phyloP scores from a whole-genome alignment of 108 stramenopile species.

The Discostella pseudostelligera region DNA sequence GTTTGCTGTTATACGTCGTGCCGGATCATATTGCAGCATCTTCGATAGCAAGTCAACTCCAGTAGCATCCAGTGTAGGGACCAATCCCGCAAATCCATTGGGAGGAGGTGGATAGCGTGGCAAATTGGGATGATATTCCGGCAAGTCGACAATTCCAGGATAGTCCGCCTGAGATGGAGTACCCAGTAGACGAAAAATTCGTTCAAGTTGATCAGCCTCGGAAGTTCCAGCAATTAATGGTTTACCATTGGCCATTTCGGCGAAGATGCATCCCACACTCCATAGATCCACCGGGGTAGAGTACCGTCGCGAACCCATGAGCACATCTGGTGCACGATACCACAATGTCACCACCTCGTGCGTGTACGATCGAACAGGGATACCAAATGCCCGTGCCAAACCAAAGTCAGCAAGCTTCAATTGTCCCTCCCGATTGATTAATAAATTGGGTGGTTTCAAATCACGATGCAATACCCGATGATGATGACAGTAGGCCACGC shows the following conservation, averaged over 20 bases:
- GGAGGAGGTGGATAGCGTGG: slow-evolving; percentile 84
- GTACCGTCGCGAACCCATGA: slow-evolving; percentile 95
- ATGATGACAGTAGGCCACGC: slow-evolving; percentile 98
- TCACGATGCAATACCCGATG: slow-evolving; percentile 96
- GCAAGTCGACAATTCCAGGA: slow-evolving; percentile 92
- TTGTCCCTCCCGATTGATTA: slow-evolving; percentile 96
- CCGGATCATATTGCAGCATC: slow-evolving; percentile 95
- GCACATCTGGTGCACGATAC: slow-evolving; percentile 98
- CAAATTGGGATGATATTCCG: slow-evolving; percentile 83
- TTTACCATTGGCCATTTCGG: slow-evolving; percentile 96
- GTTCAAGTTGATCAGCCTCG: slow-evolving; percentile 89
- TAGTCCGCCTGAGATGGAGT: slow-evolving; percentile 77
- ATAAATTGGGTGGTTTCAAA: slow-evolving; percentile 94
- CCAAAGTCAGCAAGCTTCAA: slow-evolving; percentile 99
- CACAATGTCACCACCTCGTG: slow-evolving; percentile 98
- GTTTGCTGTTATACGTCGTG: slow-evolving; percentile 84
- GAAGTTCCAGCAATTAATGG: slow-evolving; percentile 89
- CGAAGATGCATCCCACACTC: slow-evolving; percentile 97
- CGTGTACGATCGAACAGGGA: slow-evolving; percentile 93
- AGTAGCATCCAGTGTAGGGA: slow-evolving; percentile 73
- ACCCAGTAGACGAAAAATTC: slow-evolving; percentile 89
- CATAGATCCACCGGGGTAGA: slow-evolving; percentile 99
- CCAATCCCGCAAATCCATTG: slow-evolving; percentile 79
- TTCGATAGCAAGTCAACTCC: slow-evolving; percentile 84
- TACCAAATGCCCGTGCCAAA: slow-evolving; percentile 96